Percentiles rank a stretch among this genome's conserved stretches.
Evolutionary conservation across 306 rosid species (phyloP).

Genomic region (Rubus parviflorus): DNA sequence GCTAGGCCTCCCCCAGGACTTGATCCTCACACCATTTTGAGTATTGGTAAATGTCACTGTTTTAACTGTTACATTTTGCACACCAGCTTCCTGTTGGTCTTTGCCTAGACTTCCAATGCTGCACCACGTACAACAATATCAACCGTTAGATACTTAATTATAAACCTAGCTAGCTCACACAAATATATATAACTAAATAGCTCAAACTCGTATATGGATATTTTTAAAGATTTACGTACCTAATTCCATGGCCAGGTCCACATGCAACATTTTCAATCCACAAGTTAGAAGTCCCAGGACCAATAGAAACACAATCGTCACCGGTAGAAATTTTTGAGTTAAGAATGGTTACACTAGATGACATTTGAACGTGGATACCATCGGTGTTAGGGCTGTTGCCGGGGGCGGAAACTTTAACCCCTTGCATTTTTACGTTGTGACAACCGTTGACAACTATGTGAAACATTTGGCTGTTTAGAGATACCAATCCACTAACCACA

Average conservation of each 20-base stretch:
- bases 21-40: slow-evolving; percentile 59
- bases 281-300: slow-evolving; percentile 52
- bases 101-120: slow-evolving; percentile 63
- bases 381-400: slow-evolving; percentile 65
- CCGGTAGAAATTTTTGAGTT: slow-evolving; percentile 48
- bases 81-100: slow-evolving; percentile 46
- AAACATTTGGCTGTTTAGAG: slow-evolving; percentile 51
- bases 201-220: neutral
- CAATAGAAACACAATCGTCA: slow-evolving; percentile 61
- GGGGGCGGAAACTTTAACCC: slow-evolving; percentile 32
- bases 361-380: slow-evolving; percentile 61
- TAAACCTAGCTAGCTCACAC: neutral
- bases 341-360: slow-evolving; percentile 45
- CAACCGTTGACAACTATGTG: slow-evolving; percentile 50
- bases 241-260: slow-evolving; percentile 70
- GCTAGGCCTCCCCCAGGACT: slow-evolving; percentile 61
- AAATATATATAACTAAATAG: neutral
- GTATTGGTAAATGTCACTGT: slow-evolving; percentile 29
- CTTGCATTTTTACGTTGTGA: slow-evolving; percentile 37
- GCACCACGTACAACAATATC: slow-evolving; percentile 10
- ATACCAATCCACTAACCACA: slow-evolving; percentile 32
- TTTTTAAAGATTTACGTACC: slow-evolving; percentile 24
- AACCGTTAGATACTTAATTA: neutral
- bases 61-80: slow-evolving; percentile 55
- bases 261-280: slow-evolving; percentile 56